Evolutionary conservation across 306 rosid species (phyloP), one percentile per base, ranked within the genome.

Genomic region (Cucumis cinereus): DNA sequence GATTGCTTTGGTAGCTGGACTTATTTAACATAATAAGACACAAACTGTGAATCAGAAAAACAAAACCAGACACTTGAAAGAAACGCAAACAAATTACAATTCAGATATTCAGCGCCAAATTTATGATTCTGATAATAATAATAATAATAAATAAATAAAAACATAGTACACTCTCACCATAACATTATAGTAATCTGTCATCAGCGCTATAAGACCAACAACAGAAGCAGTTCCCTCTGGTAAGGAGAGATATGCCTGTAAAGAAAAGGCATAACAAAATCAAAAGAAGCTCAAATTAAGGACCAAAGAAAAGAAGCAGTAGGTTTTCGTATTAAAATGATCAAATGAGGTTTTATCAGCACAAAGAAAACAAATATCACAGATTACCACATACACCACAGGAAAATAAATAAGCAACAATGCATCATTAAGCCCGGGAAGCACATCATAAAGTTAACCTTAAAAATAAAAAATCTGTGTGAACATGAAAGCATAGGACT

Each of bases 141-240:
- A 30, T 30, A 30, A 30, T 30, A 30, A 30, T 30, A 30, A 2
- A 30, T 28, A 11, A 45, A 45, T 54, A 78, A 59, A 78, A 20
- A 10, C 64, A 16, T 40, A 72, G 45, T 58, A 40, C 53, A 56
- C 58, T 78, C 89, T 83, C 82, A 92, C 97, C 91, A 88, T 77
- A 73, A 87, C 91, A 79, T 87, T 88, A 83, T 90, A 92, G 82
- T 92, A 92, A 80, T 90, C 96, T n/a, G 91, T 87, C 96, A 90
- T 88, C 96, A 87, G 85, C 26, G 93, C 96, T 73, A 78, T 85
- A 66, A 92, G 90, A 81, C 96, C 97, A 82, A 92, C 89, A 20
- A 90, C 93, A 56, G 97, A 90, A 78, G 97, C 96, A 30, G 88
- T 83, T 45, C 97, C 97, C 80, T 92, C 97, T 73, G 97, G 97